Conservation (phyloP, 2,329 filamentous ascomycete genomes). For the Kalaharituber pfeilii region DNA sequence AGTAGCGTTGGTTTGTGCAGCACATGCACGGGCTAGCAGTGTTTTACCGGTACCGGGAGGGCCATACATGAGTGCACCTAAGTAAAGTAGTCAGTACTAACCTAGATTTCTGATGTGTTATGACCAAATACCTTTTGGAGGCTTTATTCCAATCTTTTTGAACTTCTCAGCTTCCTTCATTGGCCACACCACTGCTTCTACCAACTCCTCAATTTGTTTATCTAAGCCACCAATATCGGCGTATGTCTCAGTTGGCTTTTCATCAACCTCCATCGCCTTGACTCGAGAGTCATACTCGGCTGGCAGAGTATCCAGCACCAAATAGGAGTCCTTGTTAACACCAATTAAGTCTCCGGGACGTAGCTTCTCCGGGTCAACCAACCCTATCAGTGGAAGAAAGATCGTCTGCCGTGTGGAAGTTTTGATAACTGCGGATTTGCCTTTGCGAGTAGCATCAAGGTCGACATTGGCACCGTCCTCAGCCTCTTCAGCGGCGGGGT, state of each 20-base stretch:
- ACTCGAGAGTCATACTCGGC: constrained; percentile 98
- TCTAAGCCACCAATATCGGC: constrained; percentile 92
- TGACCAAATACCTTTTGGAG: constrained; percentile 64
- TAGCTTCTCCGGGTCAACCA: constrained; percentile 86
- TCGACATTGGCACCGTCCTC: constrained; percentile 99
- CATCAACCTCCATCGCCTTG: constrained; percentile 99
- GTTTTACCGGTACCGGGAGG: constrained; percentile 83
- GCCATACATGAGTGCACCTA: constrained; percentile 95
- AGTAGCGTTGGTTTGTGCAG: constrained; percentile 92
- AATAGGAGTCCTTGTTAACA: constrained; percentile 97
- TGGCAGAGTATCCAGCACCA: constrained; percentile 87
- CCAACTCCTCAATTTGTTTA: constrained; percentile 97
- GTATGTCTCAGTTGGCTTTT: constrained; percentile 99
- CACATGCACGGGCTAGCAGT: constrained; percentile 82
- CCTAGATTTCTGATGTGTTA: constrained; percentile 9
- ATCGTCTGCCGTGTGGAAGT: constrained; percentile 97
- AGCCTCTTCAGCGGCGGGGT: constrained; percentile 85
- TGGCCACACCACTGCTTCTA: constrained; percentile 96
- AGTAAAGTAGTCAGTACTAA: constrained; percentile 16
- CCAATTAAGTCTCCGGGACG: constrained; percentile 94
- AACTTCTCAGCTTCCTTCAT: constrained; percentile 99
- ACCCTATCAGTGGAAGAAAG: constrained; percentile 88
- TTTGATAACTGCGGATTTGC: constrained; percentile 98
- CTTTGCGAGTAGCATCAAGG: constrained; percentile 84
- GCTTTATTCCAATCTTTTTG: constrained; percentile 99